Percentiles rank a stretch among this genome's conserved stretches.
Conservation (phyloP, 768 basidiomycete genomes). For the Lactarius vividus region DNA sequence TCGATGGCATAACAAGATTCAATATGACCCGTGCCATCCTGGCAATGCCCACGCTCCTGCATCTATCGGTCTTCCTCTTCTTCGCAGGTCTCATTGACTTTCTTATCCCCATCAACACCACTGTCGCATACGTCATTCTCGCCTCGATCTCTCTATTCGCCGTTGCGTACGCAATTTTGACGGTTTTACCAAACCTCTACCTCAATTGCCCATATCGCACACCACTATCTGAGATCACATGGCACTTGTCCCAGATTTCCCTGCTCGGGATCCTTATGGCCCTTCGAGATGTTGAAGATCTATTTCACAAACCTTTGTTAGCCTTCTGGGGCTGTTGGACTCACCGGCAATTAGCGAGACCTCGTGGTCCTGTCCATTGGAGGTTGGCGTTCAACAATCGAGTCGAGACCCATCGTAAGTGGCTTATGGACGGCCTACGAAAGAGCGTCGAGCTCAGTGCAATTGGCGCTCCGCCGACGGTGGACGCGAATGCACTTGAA, state of each 20-base stretch:
- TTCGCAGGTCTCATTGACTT: constrained; percentile 21
- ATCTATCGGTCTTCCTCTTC: constrained; percentile 18
- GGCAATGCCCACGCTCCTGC: not conserved
- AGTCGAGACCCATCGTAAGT: not conserved
- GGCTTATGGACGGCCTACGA: not conserved
- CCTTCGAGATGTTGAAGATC: not conserved
- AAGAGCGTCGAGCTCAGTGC: not conserved
- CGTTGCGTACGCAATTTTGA: not conserved
- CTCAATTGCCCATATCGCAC: not conserved
- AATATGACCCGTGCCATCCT: not conserved
- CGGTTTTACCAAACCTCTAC: not conserved
- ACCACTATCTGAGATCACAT: not conserved
- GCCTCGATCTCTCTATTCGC: constrained; percentile 3
- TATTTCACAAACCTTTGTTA: not conserved
- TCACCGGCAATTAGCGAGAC: not conserved
- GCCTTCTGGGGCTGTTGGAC: not conserved
- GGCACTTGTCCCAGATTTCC: not conserved
- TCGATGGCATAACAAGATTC: not conserved
- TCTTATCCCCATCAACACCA: constrained; percentile 12
- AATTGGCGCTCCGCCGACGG: not conserved
- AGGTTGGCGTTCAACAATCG: not conserved
- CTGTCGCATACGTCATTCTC: constrained; percentile 11
- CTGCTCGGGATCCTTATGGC: not conserved
- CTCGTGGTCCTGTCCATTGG: not conserved
- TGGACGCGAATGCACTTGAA: not conserved